Evolutionary conservation across 2,329 filamentous ascomycete genomes (phyloP).

Genomic region (Lasiodiplodia sp.): DNA sequence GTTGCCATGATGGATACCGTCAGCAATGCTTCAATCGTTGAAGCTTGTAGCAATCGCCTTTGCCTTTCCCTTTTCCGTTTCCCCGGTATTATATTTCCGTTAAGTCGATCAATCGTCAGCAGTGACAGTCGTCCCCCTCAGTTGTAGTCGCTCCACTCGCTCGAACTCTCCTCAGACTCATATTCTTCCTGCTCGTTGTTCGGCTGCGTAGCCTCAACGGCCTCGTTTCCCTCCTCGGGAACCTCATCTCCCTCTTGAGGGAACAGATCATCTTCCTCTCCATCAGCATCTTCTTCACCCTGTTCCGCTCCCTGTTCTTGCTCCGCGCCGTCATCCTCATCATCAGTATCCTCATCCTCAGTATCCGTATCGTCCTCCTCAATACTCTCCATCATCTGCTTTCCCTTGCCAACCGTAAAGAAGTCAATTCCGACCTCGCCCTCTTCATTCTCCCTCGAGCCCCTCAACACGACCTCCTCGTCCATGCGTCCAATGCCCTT

Average conservation of each 20-base stretch:
- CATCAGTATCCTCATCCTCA: neutral
- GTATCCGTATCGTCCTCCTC: neutral
- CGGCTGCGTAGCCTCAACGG: too few species aligned
- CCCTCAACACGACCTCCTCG: neutral
- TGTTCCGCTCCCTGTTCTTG: neutral
- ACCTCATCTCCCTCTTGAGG: neutral
- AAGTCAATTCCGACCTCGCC: neutral
- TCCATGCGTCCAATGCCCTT: neutral
- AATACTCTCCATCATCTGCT: neutral
- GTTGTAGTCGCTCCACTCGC: neutral
- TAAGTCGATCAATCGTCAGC: neutral
- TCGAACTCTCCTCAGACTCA: neutral
- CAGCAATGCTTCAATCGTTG: neutral
- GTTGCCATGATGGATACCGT: neutral
- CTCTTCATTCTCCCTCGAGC: neutral
- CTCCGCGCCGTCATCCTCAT: neutral
- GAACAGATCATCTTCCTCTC: neutral
- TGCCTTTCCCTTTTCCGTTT: neutral
- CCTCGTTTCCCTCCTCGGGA: neutral
- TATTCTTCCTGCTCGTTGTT: too few species aligned
- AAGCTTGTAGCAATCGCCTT: neutral
- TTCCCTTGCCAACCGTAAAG: neutral
- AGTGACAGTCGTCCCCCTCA: neutral
- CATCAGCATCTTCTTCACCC: neutral
- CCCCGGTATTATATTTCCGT: neutral